These are phyloP conservation scores for Iberis pinnata DNA, from an alignment of 345 rosid species.

Conservation along the genomic window DNA sequence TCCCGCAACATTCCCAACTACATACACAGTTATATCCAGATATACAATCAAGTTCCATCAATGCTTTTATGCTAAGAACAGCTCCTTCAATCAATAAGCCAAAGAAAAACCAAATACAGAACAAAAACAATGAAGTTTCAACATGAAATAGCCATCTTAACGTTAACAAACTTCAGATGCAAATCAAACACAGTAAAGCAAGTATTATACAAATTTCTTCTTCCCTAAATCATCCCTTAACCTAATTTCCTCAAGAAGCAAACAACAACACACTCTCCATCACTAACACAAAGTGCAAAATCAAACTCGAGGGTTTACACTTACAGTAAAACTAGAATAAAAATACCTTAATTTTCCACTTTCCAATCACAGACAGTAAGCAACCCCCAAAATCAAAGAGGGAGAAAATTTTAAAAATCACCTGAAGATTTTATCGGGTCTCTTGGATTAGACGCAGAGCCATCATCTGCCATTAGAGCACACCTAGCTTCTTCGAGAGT, in stretches of 20 bases:
- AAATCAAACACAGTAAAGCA: too few relatives aligned
- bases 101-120: too few relatives aligned
- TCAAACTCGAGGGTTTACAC: constrained; percentile 13
- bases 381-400: background rate
- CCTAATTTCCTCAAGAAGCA: constrained; percentile 16
- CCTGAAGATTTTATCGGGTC: constrained; percentile 78
- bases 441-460: constrained; percentile 43
- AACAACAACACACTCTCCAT: constrained; percentile 11
- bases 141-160: too few relatives aligned
- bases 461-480: constrained; percentile 62
- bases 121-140: too few relatives aligned
- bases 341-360: too few relatives aligned
- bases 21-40: constrained; percentile 21
- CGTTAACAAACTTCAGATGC: too few relatives aligned
- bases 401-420: constrained; percentile 12
- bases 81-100: too few relatives aligned
- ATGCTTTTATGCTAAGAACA: too few relatives aligned
- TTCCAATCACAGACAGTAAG: constrained; percentile 6
- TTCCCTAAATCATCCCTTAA: too few relatives aligned
- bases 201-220: too few relatives aligned
- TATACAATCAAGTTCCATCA: constrained; percentile 18
- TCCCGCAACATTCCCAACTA: constrained; percentile 79
- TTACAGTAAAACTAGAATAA: too few relatives aligned
- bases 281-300: background rate
- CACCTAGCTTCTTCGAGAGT: background rate